A percentile compares a stretch with the other conserved stretches of the same genome.
Conservation (phyloP, 164 flowering plant genomes). For the Chloranthus sessilifolius region DNA sequence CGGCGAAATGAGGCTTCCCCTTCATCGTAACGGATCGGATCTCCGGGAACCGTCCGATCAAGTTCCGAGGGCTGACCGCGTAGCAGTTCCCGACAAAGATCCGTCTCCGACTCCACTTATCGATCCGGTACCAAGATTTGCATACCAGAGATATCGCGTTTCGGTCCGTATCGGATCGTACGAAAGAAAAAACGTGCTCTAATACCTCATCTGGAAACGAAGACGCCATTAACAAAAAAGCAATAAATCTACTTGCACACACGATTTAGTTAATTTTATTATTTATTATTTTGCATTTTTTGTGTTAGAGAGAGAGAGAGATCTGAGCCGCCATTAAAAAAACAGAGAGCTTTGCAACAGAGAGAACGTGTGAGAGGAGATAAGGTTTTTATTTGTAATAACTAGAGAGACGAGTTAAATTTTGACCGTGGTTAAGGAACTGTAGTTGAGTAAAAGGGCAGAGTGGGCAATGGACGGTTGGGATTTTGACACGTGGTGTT, state of each 20-base stretch:
- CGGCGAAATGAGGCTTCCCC: slow-evolving; percentile 97
- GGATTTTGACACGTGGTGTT: slow-evolving; percentile 17
- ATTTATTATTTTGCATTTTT: too few relatives aligned
- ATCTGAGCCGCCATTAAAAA: neutral
- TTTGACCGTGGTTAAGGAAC: slow-evolving; percentile 18
- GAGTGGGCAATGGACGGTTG: slow-evolving; percentile 6
- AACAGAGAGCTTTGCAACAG: slow-evolving; percentile 8
- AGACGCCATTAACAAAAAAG: slow-evolving; percentile 37
- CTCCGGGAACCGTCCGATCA: slow-evolving; percentile 64
- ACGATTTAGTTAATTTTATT: too few relatives aligned
- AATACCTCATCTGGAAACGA: slow-evolving; percentile 87
- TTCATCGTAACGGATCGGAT: slow-evolving; percentile 56
- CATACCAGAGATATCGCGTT: slow-evolving; percentile 76
- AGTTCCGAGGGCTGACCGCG: slow-evolving; percentile 47
- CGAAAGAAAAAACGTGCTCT: slow-evolving; percentile 80
- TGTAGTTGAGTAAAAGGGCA: neutral
- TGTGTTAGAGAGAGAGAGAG: too few relatives aligned
- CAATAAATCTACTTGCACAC: too few relatives aligned
- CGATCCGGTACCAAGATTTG: slow-evolving; percentile 80
- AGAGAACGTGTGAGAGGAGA: slow-evolving; percentile 23
- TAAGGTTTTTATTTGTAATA: slow-evolving; percentile 25
- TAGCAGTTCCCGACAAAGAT: slow-evolving; percentile 87
- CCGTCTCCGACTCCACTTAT: slow-evolving; percentile 52
- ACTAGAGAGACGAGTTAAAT: slow-evolving; percentile 14
- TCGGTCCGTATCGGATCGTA: slow-evolving; percentile 49